A percentile compares a stretch with the other conserved stretches of the same genome.
Conservation (phyloP, 257 asterid species). For the Capsicum pubescens region DNA sequence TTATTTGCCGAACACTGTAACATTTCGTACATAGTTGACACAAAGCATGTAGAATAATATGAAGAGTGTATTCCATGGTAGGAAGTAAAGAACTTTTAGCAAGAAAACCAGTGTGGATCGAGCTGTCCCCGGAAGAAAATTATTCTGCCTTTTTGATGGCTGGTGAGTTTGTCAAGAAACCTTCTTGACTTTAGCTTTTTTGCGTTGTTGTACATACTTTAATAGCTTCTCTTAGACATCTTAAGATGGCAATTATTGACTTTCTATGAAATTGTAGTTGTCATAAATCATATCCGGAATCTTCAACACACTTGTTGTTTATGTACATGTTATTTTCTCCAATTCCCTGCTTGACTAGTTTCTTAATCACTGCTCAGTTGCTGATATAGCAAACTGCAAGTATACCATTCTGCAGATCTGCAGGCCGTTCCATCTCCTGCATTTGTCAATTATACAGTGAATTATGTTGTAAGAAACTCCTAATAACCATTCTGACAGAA, state of each 20-base stretch:
- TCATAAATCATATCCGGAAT: background rate
- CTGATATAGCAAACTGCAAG: conserved; percentile 39
- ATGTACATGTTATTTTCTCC: background rate
- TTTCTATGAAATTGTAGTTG: conserved; percentile 17
- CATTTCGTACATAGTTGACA: background rate
- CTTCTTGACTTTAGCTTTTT: conserved; percentile 40
- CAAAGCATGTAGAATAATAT: background rate
- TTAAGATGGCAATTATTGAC: conserved; percentile 30
- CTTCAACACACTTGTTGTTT: background rate
- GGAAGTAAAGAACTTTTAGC: conserved; percentile 29
- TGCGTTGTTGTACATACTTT: conserved; percentile 32
- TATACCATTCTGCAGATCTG: conserved; percentile 89
- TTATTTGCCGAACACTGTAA: background rate
- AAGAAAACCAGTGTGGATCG: background rate
- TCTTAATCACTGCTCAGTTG: conserved; percentile 36
- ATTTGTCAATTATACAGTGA: conserved; percentile 29
- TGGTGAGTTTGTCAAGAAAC: conserved; percentile 49
- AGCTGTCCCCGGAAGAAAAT: background rate
- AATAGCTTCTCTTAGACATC: conserved; percentile 19
- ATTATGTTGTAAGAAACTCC: conserved; percentile 29
- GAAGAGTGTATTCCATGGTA: conserved; percentile 34
- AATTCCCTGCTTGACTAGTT: conserved; percentile 22
- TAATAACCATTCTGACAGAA: conserved; percentile 8
- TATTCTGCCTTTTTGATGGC: conserved; percentile 26
- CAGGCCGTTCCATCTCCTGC: conserved; percentile 97